These are phyloP conservation scores for Trypanosoma scelopori DNA, from an alignment of 208 protist species.

Conservation along the genomic window DNA sequence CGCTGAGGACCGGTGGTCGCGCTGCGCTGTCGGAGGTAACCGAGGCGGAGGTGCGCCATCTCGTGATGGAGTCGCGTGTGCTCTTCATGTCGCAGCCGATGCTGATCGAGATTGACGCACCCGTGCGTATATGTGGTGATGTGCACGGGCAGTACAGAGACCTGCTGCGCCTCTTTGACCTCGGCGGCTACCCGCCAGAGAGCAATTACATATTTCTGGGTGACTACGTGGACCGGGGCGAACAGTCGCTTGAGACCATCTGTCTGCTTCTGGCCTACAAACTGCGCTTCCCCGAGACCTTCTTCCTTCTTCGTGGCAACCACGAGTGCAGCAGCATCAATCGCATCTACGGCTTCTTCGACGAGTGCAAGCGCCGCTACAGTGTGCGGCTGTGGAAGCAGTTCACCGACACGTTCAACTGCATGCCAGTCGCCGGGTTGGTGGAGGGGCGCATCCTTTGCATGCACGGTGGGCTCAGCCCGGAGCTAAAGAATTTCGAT, in stretches of 20 bases:
- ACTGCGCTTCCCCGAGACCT: conserved; percentile 96
- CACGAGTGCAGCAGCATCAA: conserved; percentile 98
- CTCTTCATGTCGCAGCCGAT: conserved; percentile 90
- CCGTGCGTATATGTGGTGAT: conserved; percentile 94
- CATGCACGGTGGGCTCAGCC: conserved; percentile 98
- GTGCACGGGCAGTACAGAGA: conserved; percentile 99
- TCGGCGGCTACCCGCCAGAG: conserved; percentile 98
- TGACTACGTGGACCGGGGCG: conserved; percentile 98
- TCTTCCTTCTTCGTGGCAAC: conserved; percentile 98
- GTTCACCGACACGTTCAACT: conserved; percentile 99
- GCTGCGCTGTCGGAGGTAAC: conserved; percentile 34
- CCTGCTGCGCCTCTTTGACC: conserved; percentile 98
- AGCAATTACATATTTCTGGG: conserved; percentile 99
- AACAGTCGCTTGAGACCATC: conserved; percentile 94
- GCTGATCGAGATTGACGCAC: conserved; percentile 85
- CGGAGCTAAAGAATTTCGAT: conserved; percentile 94
- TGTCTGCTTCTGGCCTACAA: conserved; percentile 92
- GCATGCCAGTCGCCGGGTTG: conserved; percentile 98
- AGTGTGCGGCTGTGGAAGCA: conserved; percentile 98
- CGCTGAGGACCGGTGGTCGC: neutral
- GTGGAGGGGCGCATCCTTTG: conserved; percentile 99
- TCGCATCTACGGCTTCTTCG: conserved; percentile 98
- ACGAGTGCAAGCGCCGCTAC: conserved; percentile 97
- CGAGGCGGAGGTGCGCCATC: conserved; percentile 70
- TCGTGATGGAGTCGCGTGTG: conserved; percentile 75